phyloP scores from a whole-genome alignment of 1,139 yeast genomes.

The Yamadazyma triangularis region DNA sequence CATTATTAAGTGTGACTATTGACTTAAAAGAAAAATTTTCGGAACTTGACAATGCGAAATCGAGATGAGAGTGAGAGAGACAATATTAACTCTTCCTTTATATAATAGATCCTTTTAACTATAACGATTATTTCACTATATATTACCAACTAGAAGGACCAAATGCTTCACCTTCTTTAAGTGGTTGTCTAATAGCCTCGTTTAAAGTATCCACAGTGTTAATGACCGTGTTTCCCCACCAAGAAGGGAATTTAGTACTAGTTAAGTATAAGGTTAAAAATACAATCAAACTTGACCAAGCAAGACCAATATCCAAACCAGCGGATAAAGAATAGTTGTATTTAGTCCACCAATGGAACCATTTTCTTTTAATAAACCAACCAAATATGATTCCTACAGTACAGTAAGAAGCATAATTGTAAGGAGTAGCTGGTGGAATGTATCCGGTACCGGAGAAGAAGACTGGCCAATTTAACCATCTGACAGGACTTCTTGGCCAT shows the following conservation, averaged over 20 bases:
- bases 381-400: constrained; percentile 29
- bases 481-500: constrained; percentile 24
- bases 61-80: too few relatives aligned
- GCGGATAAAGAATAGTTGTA: constrained; percentile 40
- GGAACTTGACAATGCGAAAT: not conserved
- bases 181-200: constrained; percentile 12
- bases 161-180: constrained; percentile 14
- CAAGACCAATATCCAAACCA: constrained; percentile 41
- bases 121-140: too few relatives aligned
- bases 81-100: too few relatives aligned
- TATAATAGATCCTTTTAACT: too few relatives aligned
- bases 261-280: constrained; percentile 33
- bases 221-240: constrained; percentile 33
- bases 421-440: constrained; percentile 47
- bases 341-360: constrained; percentile 45
- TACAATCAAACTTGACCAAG: constrained; percentile 37
- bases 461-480: constrained; percentile 45
- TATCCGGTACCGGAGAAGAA: constrained; percentile 45
- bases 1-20: not conserved
- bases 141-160: constrained; percentile 17
- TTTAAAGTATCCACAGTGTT: constrained; percentile 4
- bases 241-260: constrained; percentile 21
- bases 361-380: constrained; percentile 28
- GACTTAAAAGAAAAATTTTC: not conserved
- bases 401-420: constrained; percentile 38